A percentile compares a stretch with the other conserved stretches of the same genome.
Evolutionary conservation across 768 basidiomycete genomes (phyloP).

Genomic region (Glaciozyma martinii): DNA sequence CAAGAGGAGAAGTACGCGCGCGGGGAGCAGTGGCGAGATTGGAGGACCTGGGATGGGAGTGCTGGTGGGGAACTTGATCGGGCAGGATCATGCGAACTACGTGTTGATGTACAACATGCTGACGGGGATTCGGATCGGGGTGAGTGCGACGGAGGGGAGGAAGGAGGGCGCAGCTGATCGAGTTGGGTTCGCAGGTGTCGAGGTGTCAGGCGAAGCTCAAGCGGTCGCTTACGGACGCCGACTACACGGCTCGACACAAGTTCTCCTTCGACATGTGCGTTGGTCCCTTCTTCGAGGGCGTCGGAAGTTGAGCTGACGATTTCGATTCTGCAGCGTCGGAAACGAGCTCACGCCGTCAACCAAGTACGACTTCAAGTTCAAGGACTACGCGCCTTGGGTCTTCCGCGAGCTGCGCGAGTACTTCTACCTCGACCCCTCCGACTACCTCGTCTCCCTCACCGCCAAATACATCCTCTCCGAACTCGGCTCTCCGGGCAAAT

Average conservation of each 20-base stretch:
- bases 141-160: conserved; percentile 41
- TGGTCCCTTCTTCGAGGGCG: neutral
- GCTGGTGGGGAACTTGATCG: conserved; percentile 87
- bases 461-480: conserved; percentile 97
- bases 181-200: conserved; percentile 56
- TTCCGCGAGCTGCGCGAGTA: conserved; percentile 90
- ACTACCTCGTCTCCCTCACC: conserved; percentile 92
- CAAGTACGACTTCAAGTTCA: conserved; percentile 99
- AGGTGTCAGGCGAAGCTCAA: conserved; percentile 92
- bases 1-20: conserved; percentile 1
- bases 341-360: conserved; percentile 97
- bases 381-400: conserved; percentile 97
- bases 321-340: conserved; percentile 55
- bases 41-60: conserved; percentile 46
- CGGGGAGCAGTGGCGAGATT: neutral
- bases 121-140: conserved; percentile 91
- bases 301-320: conserved; percentile 12
- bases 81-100: conserved; percentile 98
- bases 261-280: conserved; percentile 93
- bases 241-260: conserved; percentile 82
- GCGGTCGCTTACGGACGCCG: conserved; percentile 70
- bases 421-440: conserved; percentile 92
- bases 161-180: neutral
- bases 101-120: conserved; percentile 99
- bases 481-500: conserved; percentile 94